phyloP scores from a whole-genome alignment of 2,329 filamentous ascomycete genomes.

The Herpotrichia juniperi region DNA sequence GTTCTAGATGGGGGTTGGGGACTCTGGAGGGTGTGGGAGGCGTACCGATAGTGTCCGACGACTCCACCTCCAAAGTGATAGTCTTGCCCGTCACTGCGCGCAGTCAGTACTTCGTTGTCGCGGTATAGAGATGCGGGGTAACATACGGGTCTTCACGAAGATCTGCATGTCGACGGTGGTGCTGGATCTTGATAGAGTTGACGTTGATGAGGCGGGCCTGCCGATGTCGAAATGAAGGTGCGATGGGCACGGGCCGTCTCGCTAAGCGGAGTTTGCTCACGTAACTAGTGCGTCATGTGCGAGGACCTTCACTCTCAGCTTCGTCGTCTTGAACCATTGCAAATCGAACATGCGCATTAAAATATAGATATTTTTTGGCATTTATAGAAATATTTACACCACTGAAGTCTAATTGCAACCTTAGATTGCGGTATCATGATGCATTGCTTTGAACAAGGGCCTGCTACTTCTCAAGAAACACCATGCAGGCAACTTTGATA shows the following conservation, averaged over 20 bases:
- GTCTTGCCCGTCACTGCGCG: constrained; percentile 83
- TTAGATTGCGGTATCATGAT: too few species aligned
- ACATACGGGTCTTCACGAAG: constrained; percentile 96
- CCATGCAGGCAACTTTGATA: too few species aligned
- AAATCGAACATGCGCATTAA: too few species aligned
- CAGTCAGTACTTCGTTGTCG: constrained; percentile 3
- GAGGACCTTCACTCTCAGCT: not conserved
- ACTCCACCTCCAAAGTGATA: constrained; percentile 99
- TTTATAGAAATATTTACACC: too few species aligned
- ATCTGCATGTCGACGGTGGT: constrained; percentile 46
- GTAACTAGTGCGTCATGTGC: constrained; percentile 7
- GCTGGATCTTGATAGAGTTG: constrained; percentile 35
- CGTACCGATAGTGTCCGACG: constrained; percentile 84
- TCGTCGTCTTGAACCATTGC: too few species aligned
- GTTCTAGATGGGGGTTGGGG: constrained; percentile 3
- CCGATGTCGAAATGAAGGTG: not conserved
- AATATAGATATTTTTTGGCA: too few species aligned
- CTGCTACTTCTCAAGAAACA: too few species aligned
- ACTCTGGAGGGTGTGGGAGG: constrained; percentile 16
- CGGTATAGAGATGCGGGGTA: not conserved
- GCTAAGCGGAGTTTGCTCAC: constrained; percentile 6
- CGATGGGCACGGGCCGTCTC: constrained; percentile 12
- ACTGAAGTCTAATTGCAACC: too few species aligned
- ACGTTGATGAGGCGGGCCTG: constrained; percentile 13
- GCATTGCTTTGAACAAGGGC: too few species aligned